Percentiles rank a stretch among this genome's conserved stretches.
Evolutionary conservation across 2,329 filamentous ascomycete species (phyloP).

Genomic region (Aspergillus viridinutans): DNA sequence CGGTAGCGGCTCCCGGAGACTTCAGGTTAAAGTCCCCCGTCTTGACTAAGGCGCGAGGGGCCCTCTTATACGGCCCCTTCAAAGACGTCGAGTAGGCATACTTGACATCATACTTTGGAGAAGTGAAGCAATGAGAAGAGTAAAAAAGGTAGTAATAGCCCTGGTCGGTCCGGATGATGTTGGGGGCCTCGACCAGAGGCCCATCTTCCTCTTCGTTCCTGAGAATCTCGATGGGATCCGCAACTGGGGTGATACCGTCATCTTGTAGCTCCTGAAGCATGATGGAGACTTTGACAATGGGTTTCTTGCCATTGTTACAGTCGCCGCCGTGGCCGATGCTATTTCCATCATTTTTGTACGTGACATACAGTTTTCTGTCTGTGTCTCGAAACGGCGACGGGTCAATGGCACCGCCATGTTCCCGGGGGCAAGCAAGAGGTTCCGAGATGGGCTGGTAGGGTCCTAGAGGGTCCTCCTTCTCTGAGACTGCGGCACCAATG

Average conservation of each 20-base stretch:
- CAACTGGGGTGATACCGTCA: conserved; percentile 51
- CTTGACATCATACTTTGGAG: conserved; percentile 52
- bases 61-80: conserved; percentile 33
- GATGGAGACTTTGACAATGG: conserved; percentile 28
- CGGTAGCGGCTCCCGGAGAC: conserved; percentile 24
- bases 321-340: conserved; percentile 43
- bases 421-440: conserved; percentile 50
- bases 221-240: conserved; percentile 51
- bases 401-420: conserved; percentile 59
- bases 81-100: conserved; percentile 49
- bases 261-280: conserved; percentile 35
- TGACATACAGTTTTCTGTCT: conserved; percentile 52
- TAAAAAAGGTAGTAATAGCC: conserved; percentile 57
- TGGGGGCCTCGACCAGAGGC: conserved; percentile 59
- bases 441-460: conserved; percentile 47
- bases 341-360: conserved; percentile 64
- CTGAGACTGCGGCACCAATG: conserved; percentile 51
- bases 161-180: conserved; percentile 36
- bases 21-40: conserved; percentile 25
- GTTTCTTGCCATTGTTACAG: conserved; percentile 40
- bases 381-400: conserved; percentile 55
- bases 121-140: conserved; percentile 56
- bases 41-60: conserved; percentile 27
- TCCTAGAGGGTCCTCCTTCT: conserved; percentile 19
- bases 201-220: conserved; percentile 59